Evolutionary conservation across 129 eudicot species (phyloP), one percentile per base, ranked within the genome.

Genomic region (Flaveria ramosissima): DNA sequence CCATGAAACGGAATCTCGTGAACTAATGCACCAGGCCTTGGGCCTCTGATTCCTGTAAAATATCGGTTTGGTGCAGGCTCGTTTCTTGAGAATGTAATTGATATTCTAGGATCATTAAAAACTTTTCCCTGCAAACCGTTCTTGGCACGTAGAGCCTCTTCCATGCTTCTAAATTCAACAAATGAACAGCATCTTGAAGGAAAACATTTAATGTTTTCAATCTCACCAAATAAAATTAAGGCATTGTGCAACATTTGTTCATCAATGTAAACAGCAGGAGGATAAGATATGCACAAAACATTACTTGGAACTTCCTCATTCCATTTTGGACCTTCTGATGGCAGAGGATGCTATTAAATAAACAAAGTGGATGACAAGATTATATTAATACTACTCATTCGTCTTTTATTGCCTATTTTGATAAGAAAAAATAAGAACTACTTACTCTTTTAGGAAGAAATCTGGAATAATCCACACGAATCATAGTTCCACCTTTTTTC

Each of bases 391-490:
- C 9, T 15, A 57, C 41, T 0, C 65, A 4, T 27, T 27, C 32
- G 73, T 76, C 12, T 69, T 59, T 26, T 56, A 69, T 27, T 16
- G 4, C 52, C 42, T 70, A 60, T 39, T 12, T 46, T 59, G n/a
- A 43, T 57, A n/a, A 12, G 17, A 10, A 15, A 36, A 59, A 23
- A 15, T n/a, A 68, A 41, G 55, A 20, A 68, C 45, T n/a, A 90
- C 98, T 82, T 78, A 90, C 98, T 83, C 84, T 87, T 88, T 80
- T 87, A 21, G 88, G 16, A 14, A 88, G 90, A 36, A 95, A 90
- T 80, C 97, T 82, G 45, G 85, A 85, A 75, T 78, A 93, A 79
- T 93, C 98, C 55, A 93, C 98, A 71, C 91, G 97, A 78, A 90
- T 74, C 75, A 73, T 72, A 70, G 78, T 81, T 78, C 88, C 92